Conservation (phyloP, 495 filamentous ascomycete genomes). For the Trichoderma asperelloides region DNA sequence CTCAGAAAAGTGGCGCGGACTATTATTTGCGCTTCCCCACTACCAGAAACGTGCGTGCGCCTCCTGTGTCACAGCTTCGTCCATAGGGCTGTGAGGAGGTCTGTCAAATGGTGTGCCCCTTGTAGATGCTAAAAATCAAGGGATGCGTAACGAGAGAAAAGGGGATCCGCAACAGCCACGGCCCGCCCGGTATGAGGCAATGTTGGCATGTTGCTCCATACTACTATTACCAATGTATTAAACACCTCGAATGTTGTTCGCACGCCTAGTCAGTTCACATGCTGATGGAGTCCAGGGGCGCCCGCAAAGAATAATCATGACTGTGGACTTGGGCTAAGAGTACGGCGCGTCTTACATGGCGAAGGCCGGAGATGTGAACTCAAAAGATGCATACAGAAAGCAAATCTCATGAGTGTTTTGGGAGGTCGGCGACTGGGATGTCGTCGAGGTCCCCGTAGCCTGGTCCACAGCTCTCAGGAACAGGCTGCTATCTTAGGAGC, state of each 20-base stretch:
- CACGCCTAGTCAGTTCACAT: background rate
- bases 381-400: background rate
- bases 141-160: background rate
- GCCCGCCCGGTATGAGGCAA: background rate
- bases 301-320: background rate
- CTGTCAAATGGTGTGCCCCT: background rate
- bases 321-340: background rate
- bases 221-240: background rate
- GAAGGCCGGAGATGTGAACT: background rate
- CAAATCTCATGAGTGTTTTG: background rate
- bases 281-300: background rate
- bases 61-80: background rate
- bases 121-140: background rate
- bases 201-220: background rate
- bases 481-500: background rate
- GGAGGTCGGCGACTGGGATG: slow-evolving; percentile 1
- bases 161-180: background rate
- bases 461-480: background rate
- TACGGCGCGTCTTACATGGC: background rate
- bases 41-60: background rate
- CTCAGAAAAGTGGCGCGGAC: slow-evolving; percentile 1
- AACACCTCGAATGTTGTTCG: background rate
- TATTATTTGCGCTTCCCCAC: background rate
- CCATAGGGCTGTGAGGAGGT: background rate
- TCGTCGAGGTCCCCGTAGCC: slow-evolving; percentile 4